Base-by-base conservation (phyloP, 164 flowering plant genomes). In the Magnolia kwangsiensis region DNA sequence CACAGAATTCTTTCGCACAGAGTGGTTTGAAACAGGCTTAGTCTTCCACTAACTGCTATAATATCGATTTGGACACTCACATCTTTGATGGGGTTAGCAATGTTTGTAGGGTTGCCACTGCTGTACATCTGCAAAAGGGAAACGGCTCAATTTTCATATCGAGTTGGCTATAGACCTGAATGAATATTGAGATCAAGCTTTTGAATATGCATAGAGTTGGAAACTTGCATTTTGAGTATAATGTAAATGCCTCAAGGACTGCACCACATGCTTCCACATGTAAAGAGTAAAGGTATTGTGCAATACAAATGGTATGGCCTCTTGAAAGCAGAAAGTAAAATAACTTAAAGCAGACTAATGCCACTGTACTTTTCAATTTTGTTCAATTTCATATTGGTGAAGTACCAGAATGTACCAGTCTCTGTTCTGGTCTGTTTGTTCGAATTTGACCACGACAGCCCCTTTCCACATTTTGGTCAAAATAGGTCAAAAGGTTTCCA, bases 41-140 rank as follows among this genome's bases (percentile, higher is more conserved):
- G 83, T 84, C 89, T 94, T 82, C 99, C 99, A 72, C 87, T 87
- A n/a, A 14, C 65, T 45, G 98, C 86, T 81, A 81, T 89, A 37
- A 96, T 82, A 78, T 93, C 97, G 79, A 96, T 75, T 81, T 89
- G 90, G 77, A 92, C 88, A 76, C 89, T 86, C 19, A 89, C 98
- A 84, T 94, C 99, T 71, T 85, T 96, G 27, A 96, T 89, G 59
- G 97, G 99, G 83, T 96, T 96, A 74, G 95, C 96, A 80, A 91
- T 90, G 65, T 96, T 96, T 70, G 99, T 91, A 29, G 99, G 99
- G 79, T 96, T 96, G 27, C 98, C 99, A 84, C 98, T 96, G 88
- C 99, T 96, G 83, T 96, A 96, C 92, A 96, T 96, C 99, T 96
- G 90, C n/a, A 71, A 73, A 45, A n/a, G 69, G 61, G 67, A 77